Evolutionary conservation across 768 basidiomycete genomes (phyloP), one percentile per base, ranked within the genome.

Genomic region (Amylocystis lapponica): DNA sequence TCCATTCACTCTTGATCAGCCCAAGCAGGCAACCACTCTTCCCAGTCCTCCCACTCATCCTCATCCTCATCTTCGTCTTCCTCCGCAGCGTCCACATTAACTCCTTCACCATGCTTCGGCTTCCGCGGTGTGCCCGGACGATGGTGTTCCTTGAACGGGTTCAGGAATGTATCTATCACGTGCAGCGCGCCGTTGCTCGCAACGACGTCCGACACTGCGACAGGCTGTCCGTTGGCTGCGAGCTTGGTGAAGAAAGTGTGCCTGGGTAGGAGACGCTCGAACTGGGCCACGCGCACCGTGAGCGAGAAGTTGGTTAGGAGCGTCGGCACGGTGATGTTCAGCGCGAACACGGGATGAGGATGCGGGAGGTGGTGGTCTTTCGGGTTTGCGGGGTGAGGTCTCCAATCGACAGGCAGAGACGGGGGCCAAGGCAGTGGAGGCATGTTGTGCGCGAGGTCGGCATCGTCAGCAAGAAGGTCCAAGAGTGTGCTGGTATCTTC

Each of bases 161-260:
- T 64, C 23, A 76, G 57, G 12, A 78, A 39, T 41, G 52, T 54
- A 35, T 62, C 52, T 35, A 78, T 53, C 31, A 72, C 64, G 54
- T 83, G 80, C 25, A 76, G 58, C 19, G 73, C 81, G 25, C 79
- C 81, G 51, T 83, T 82, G 23, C 74, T 60, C 8, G 70, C 67
- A 4, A 73, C 70, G 16, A 76, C 58, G 51, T 83, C 81, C 25
- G 66, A 58, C 7, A 68, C 47, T 20, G 53, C 48, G 22, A 74
- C 72, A 4, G 39, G 40, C 11, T 57, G 61, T 12, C 67, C 64
- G 33, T 76, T 70, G 35, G 69, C 72, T 32, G 55, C 57, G 27
- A 75, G 48, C 41, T 59, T 62, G 8, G 71, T 76, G 36, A 20
- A 54, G 53, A 22, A 63, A 49, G 16, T 61, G 61, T 26, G 65